Base-by-base conservation (phyloP, 2,329 filamentous ascomycete genomes). In the Colletotrichum horii region DNA sequence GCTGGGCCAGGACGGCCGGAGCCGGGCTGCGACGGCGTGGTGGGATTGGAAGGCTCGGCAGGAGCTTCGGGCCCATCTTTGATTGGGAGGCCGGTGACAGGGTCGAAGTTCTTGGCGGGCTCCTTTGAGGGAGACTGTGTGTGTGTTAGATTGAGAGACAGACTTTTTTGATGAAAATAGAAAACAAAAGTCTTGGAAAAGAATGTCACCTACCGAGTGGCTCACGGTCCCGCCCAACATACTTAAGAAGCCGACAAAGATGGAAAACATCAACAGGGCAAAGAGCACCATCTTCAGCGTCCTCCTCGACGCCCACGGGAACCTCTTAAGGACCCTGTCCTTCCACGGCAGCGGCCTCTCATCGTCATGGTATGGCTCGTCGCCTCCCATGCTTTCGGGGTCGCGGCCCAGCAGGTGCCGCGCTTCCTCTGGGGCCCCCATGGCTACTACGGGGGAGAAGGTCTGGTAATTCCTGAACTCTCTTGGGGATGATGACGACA, bases 361-460 rank as follows among this genome's bases (percentile, higher is more conserved):
- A 52, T 76, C 71, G 5, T 66, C 60, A 32, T 75, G 80, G 60
- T 78, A 78, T 7, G 79, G 80, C 24, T 80, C 78, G 11, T 78
- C 82, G 48, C 86, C 43, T 22, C 43, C 83, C 85, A 89, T 89
- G 75, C 87, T 89, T 84, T 90, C 83, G 8, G 87, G 88, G 7
- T 83, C 83, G 58, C 82, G 79, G 34, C 82, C 80, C 70, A 90
- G 82, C 5, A 90, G 81, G 71, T 84, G 82, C 62, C 86, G 84
- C 24, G 83, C 81, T 78, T 91, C 88, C 52, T 85, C 83, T 3
- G 82, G 79, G 14, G 80, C 77, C 8, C 86, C 87, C 88, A 90
- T 90, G 30, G 72, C 83, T 70, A 22, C 11, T 52, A 22, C 43
- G 11, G 70, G 75, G 2, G 80, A 74, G 79, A 90, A 88, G 9